Percentiles rank a stretch among this genome's conserved stretches.
Conservation (phyloP, 805 yeast species). For the Grigorovia transvaalensis region DNA sequence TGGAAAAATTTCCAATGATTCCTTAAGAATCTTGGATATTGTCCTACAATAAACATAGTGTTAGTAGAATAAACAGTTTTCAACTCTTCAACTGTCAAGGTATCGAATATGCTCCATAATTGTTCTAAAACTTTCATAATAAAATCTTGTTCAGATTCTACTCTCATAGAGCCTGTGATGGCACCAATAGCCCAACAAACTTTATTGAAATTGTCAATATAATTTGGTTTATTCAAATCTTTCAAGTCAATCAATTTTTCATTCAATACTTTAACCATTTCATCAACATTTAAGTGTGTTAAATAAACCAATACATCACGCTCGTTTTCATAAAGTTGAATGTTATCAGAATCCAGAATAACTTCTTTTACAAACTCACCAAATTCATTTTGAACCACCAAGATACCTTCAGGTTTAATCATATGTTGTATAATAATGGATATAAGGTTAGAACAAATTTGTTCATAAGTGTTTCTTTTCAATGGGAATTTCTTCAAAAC, state of each 20-base stretch:
- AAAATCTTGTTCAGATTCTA: conserved; percentile 88
- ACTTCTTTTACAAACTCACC: conserved; percentile 96
- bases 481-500: conserved; percentile 63
- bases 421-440: conserved; percentile 83
- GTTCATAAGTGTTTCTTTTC: conserved; percentile 70
- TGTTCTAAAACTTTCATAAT: conserved; percentile 78
- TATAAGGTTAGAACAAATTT: conserved; percentile 70
- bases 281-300: conserved; percentile 86
- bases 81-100: conserved; percentile 79
- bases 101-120: conserved; percentile 62
- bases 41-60: conserved; percentile 98
- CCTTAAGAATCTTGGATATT: conserved; percentile 89
- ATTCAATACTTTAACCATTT: conserved; percentile 76
- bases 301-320: conserved; percentile 88
- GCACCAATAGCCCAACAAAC: conserved; percentile 99
- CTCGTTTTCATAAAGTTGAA: conserved; percentile 84
- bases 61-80: conserved; percentile 96
- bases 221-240: conserved; percentile 95
- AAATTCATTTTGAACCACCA: conserved; percentile 92
- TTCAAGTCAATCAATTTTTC: conserved; percentile 84
- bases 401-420: conserved; percentile 96
- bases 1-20: conserved; percentile 96
- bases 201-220: conserved; percentile 48
- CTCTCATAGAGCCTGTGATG: conserved; percentile 95
- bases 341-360: conserved; percentile 89